Base-by-base conservation (phyloP, 2,329 filamentous ascomycete species). In the Fusarium annulatum region DNA sequence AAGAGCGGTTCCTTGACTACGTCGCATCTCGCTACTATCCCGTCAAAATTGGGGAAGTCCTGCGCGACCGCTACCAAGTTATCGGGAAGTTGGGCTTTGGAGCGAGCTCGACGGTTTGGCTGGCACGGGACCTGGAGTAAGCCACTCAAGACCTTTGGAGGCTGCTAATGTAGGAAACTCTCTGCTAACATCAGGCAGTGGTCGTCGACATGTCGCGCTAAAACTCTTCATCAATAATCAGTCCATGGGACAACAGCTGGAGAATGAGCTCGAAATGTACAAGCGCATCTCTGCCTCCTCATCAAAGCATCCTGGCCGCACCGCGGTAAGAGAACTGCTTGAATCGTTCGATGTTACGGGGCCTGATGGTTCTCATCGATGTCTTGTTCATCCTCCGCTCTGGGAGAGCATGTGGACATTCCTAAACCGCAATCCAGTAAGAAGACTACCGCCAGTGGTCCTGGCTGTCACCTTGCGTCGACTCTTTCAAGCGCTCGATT, bases 401-500 rank as follows among this genome's bases (percentile, higher is more conserved):
- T 84, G 82, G 78, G 83, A 86, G 56, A 87, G 81, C 76, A 73
- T 84, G 1, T 62, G 78, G 48, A 71, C 77, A 4, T 84, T 86
- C 52, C 69, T 86, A 9, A 71, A 69, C 41, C 83, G 84, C 23
- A 86, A 85, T 61, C 84, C 82, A 10, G 65, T 81, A 1, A 64
- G 70, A 58, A 81, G 81, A 48, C 77, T 87, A 4, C 81, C 82
- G 5, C 62, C 66, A 9, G 76, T 77, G 2, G 75, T 84, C 7
- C 55, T 86, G 0, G 80, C 79, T 9, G 74, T 82, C 33, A 69
- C 82, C 2, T 80, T 87, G 21, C 71, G 77, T 8, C 81, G 78
- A 0, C 69, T 87, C 2, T 85, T 87, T 59, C 72, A 83, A 14
- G 85, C 82, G 2, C 69, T 87, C 39, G 84, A 87, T 39, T 87